Conservation (phyloP, 441 rosid species). For the Arabidopsis hybrid region DNA sequence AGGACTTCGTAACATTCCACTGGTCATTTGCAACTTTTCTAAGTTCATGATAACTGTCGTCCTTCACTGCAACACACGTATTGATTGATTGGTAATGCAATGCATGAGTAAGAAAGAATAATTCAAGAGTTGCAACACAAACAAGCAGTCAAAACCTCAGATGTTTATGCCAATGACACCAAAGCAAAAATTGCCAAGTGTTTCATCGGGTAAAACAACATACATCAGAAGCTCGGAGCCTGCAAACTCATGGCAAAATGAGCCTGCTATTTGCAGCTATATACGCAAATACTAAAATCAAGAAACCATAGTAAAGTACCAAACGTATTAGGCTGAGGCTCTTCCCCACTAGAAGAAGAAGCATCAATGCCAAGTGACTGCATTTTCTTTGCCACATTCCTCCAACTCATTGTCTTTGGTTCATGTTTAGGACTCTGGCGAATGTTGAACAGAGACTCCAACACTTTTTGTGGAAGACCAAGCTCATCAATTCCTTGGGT, state of each 20-base stretch:
- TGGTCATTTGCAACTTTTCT: slow-evolving; percentile 71
- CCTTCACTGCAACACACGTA: slow-evolving; percentile 61
- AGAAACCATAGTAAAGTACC: slow-evolving; percentile 56
- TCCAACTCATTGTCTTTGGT: slow-evolving; percentile 85
- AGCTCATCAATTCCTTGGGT: slow-evolving; percentile 47
- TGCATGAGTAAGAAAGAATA: slow-evolving; percentile 11
- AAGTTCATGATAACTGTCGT: slow-evolving; percentile 64
- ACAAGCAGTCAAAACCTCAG: slow-evolving; percentile 38
- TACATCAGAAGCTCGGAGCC: slow-evolving; percentile 30
- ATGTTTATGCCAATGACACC: slow-evolving; percentile 41
- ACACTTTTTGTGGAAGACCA: slow-evolving; percentile 78
- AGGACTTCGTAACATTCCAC: slow-evolving; percentile 71
- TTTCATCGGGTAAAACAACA: slow-evolving; percentile 40
- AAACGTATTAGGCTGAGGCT: slow-evolving; percentile 47
- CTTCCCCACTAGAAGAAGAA: slow-evolving; percentile 52
- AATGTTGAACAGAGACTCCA: slow-evolving; percentile 81
- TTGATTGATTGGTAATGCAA: slow-evolving; percentile 24
- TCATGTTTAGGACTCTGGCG: slow-evolving; percentile 70
- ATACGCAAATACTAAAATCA: slow-evolving; percentile 7
- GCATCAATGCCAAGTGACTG: slow-evolving; percentile 62
- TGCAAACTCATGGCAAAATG: slow-evolving; percentile 37
- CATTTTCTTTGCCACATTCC: slow-evolving; percentile 82
- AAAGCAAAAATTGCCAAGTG: slow-evolving; percentile 36
- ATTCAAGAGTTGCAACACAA: slow-evolving; percentile 33
- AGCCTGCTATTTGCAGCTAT: slow-evolving; percentile 34